Conservation (phyloP, 2,329 filamentous ascomycete species). For the Trichoderma sp. region DNA sequence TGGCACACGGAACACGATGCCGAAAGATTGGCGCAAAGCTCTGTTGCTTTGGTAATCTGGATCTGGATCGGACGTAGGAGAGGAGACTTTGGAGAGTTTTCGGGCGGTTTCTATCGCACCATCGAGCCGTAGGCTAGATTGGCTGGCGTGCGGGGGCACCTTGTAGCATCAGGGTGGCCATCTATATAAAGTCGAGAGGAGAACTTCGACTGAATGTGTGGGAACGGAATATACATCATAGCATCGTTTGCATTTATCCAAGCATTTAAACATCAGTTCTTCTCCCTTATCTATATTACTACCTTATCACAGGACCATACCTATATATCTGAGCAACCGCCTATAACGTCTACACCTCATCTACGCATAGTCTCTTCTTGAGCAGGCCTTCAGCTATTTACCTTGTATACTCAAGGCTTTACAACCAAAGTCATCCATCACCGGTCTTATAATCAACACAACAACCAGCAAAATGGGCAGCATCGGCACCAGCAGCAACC, state of each 20-base stretch:
- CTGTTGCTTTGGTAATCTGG: neutral
- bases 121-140: neutral
- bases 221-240: neutral
- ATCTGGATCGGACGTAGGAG: neutral
- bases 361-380: neutral
- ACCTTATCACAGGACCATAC: neutral
- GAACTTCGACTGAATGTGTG: neutral
- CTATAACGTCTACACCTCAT: neutral
- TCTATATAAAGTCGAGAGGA: constrained; percentile 6
- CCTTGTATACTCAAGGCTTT: neutral
- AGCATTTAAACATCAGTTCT: neutral
- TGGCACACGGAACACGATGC: neutral
- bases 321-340: neutral
- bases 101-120: neutral
- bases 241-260: neutral
- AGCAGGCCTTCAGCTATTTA: neutral
- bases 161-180: neutral
- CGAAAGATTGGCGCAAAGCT: neutral
- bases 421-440: neutral
- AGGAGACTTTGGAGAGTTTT: neutral
- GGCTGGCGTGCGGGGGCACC: constrained; percentile 2
- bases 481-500: constrained; percentile 30
- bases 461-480: constrained; percentile 23
- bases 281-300: neutral
- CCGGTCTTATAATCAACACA: neutral